Evolutionary conservation across 371 early-diverging fungal species (phyloP).

Genomic region (Conidiobolus coronatus): DNA sequence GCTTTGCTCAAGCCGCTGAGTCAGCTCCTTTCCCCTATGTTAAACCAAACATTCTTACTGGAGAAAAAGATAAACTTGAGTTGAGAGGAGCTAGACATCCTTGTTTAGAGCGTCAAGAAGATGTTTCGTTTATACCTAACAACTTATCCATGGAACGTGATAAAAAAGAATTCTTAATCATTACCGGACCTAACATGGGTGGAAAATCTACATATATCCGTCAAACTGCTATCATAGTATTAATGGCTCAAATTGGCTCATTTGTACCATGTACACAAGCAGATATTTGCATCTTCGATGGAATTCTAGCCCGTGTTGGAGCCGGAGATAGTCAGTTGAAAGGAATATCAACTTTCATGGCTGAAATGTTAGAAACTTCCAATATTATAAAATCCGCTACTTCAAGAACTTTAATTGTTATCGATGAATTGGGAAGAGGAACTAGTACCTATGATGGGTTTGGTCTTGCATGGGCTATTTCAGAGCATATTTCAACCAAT

Average conservation of each 20-base stretch:
- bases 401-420: slow-evolving; percentile 73
- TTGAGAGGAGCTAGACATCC: slow-evolving; percentile 69
- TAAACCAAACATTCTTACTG: slow-evolving; percentile 36
- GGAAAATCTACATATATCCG: slow-evolving; percentile 94
- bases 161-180: slow-evolving; percentile 39
- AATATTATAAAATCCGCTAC: slow-evolving; percentile 79
- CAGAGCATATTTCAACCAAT: slow-evolving; percentile 69
- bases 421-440: slow-evolving; percentile 98
- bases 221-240: slow-evolving; percentile 75
- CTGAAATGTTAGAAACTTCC: slow-evolving; percentile 97
- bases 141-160: slow-evolving; percentile 48
- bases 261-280: slow-evolving; percentile 89
- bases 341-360: slow-evolving; percentile 97
- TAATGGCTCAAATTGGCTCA: slow-evolving; percentile 96
- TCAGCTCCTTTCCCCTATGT: slow-evolving; percentile 67
- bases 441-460: slow-evolving; percentile 97
- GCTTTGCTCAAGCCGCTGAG: slow-evolving; percentile 69
- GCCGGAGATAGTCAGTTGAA: slow-evolving; percentile 88
- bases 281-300: slow-evolving; percentile 61
- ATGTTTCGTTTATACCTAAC: slow-evolving; percentile 81
- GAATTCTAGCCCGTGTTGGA: slow-evolving; percentile 87
- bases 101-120: slow-evolving; percentile 83
- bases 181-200: slow-evolving; percentile 94
- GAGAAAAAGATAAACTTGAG: slow-evolving; percentile 31
- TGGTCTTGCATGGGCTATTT: slow-evolving; percentile 92